phyloP scores from a whole-genome alignment of 768 basidiomycete species.

The Suillus cothurnatus region DNA sequence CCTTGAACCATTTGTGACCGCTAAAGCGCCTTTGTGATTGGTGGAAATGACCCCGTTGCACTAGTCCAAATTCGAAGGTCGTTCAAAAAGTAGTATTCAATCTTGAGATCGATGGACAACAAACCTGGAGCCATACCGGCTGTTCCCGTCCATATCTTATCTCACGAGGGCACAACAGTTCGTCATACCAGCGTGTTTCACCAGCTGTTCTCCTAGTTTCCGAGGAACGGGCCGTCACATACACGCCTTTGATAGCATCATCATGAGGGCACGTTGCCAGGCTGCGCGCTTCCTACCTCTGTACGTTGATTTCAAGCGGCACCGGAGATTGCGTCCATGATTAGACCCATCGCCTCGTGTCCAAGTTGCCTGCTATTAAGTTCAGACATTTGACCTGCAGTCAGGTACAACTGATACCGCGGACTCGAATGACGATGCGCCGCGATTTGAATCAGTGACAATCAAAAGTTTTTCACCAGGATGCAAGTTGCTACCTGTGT shows the following conservation, averaged over 20 bases:
- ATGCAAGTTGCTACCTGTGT: constrained; percentile 9
- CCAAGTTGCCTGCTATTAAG: not conserved
- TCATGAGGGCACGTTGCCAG: not conserved
- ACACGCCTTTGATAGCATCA: constrained; percentile 7
- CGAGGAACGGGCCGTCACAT: not conserved
- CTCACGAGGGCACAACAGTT: not conserved
- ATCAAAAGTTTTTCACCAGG: constrained; percentile 2
- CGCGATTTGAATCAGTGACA: not conserved
- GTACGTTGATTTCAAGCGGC: not conserved
- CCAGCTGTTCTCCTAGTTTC: constrained; percentile 3
- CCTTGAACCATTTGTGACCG: not conserved
- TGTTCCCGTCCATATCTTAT: constrained; percentile 4
- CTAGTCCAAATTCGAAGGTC: not conserved
- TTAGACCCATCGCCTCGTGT: not conserved
- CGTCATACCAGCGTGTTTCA: not conserved
- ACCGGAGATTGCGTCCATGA: constrained; percentile 5
- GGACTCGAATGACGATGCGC: constrained; percentile 6
- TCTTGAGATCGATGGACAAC: not conserved
- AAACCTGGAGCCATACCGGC: not conserved
- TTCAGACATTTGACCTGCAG: not conserved
- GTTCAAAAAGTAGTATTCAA: not conserved
- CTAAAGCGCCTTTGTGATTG: not conserved
- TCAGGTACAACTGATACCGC: constrained; percentile 6
- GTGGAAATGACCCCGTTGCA: not conserved
- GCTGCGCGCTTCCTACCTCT: not conserved